Base-by-base conservation (phyloP, 352 stramenopile species). In the Globisporangium cederbergense region DNA sequence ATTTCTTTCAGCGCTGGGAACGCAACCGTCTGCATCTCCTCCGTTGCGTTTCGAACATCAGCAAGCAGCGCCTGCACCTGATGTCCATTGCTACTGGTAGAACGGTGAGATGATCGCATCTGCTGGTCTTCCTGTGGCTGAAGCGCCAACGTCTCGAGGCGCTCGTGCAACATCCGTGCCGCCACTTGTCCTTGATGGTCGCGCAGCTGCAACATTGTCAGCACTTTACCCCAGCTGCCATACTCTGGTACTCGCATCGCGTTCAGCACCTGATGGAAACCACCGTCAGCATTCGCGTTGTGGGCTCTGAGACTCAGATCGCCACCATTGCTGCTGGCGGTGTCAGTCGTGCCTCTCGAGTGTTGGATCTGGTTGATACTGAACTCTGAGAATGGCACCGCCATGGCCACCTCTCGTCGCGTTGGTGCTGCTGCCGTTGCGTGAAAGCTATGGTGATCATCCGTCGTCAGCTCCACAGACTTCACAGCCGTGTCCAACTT, bases 361-460 rank as follows among this genome's bases (percentile, higher is more conserved):
- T 66, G 65, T 2, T 59, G 65, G 2, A 81, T 57, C 54, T 75
- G 72, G 43, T 75, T 72, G 65, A 80, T 78, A 46, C 77, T 75
- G 13, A 84, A 70, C 8, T 78, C 65, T 6, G 76, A 58, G 32
- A 76, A 74, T 1, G 76, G 67, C 30, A 76, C 43, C 5, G 58
- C 54, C 16, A 67, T 46, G 10, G 57, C 30, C 6, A 60, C 46
- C 28, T 46, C 40, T 46, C 13, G 40, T 46, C 40, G 40, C 40
- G 40, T 3, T 46, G 36, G 36, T 10, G 40, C 40, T 10, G 40
- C 40, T 51, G 52, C 7, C 46, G 64, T 4, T 51, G 46, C 11
- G 62, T 11, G 22, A n/a, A 28, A 28, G 25, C 25, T 28, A 28
- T 30, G 3, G 2, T 8, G 28, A 32, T 30, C 52, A 36, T 40